A percentile compares a stretch with the other conserved stretches of the same genome.
Evolutionary conservation across 208 protist genomes (phyloP).

Genomic region (Leptomonas pyrrhocoris): DNA sequence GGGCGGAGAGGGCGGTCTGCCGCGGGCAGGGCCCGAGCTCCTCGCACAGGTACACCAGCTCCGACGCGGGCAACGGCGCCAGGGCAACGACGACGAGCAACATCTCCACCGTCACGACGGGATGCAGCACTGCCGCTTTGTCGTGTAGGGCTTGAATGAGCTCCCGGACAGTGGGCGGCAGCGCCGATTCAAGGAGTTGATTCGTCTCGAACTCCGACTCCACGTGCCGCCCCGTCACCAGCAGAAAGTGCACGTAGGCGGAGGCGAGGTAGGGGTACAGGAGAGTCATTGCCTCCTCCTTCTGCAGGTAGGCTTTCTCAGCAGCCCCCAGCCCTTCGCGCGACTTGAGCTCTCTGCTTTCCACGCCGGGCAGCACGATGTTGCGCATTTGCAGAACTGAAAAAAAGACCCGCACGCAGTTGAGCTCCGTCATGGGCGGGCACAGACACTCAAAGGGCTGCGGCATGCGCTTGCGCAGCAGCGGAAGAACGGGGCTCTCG

Average conservation of each 20-base stretch:
- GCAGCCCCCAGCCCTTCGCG: slow-evolving; percentile 45
- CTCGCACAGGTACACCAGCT: slow-evolving; percentile 81
- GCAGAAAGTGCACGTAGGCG: slow-evolving; percentile 54
- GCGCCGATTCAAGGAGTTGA: slow-evolving; percentile 44
- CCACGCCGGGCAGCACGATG: slow-evolving; percentile 49
- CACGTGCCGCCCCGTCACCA: slow-evolving; percentile 32
- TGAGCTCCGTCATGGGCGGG: slow-evolving; percentile 53
- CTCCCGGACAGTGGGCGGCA: slow-evolving; percentile 59
- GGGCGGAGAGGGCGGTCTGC: slow-evolving; percentile 61
- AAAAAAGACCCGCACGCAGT: slow-evolving; percentile 53
- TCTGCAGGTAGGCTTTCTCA: slow-evolving; percentile 72
- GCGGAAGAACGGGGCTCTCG: slow-evolving; percentile 64
- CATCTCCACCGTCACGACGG: slow-evolving; percentile 55
- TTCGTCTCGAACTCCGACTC: slow-evolving; percentile 48
- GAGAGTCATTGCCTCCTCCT: slow-evolving; percentile 57
- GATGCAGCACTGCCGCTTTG: slow-evolving; percentile 46
- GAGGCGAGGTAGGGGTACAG: slow-evolving; percentile 62
- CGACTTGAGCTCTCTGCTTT: slow-evolving; percentile 23
- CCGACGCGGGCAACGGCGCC: slow-evolving; percentile 62
- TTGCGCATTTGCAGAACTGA: slow-evolving; percentile 28
- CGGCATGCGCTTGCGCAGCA: slow-evolving; percentile 68
- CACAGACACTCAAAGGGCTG: slow-evolving; percentile 85
- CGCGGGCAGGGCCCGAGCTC: slow-evolving; percentile 66
- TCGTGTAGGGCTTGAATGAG: slow-evolving; percentile 50
- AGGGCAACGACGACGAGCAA: slow-evolving; percentile 57